A percentile compares a stretch with the other conserved stretches of the same genome.
Conservation (phyloP, 805 yeast species). For the Wickerhamiella brachini region DNA sequence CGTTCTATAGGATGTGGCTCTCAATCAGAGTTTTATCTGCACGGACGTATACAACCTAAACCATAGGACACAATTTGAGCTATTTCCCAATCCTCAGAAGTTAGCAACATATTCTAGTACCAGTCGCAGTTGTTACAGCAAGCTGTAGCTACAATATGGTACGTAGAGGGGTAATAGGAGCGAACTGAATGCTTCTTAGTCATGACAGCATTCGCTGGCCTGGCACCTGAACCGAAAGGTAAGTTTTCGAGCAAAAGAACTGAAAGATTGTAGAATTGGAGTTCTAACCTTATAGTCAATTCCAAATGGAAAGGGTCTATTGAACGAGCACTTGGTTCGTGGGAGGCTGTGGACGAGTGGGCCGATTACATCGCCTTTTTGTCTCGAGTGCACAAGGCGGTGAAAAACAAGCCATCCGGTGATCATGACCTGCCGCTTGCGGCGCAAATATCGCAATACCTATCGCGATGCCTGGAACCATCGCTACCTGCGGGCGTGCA, state of each 20-base stretch:
- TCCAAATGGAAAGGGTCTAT: conserved; percentile 30
- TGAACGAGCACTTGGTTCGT: conserved; percentile 57
- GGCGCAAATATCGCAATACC: conserved; percentile 48
- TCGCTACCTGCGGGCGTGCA: conserved; percentile 92
- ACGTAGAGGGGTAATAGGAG: too few relatives aligned
- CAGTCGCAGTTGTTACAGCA: too few relatives aligned
- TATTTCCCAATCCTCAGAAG: too few relatives aligned
- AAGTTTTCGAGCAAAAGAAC: background rate
- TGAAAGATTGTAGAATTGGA: background rate
- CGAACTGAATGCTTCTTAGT: too few relatives aligned
- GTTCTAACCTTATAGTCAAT: conserved; percentile 11
- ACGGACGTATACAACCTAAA: too few relatives aligned
- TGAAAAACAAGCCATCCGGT: conserved; percentile 27
- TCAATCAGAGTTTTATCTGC: too few relatives aligned
- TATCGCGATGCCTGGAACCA: conserved; percentile 70
- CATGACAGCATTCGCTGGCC: background rate
- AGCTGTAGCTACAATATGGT: too few relatives aligned
- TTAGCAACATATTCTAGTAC: too few relatives aligned
- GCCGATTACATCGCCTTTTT: conserved; percentile 92
- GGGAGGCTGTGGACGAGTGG: conserved; percentile 88
- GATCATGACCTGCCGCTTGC: conserved; percentile 50
- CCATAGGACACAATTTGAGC: too few relatives aligned
- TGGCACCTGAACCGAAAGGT: background rate
- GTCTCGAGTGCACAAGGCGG: conserved; percentile 60
- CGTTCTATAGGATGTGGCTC: too few relatives aligned